Base-by-base conservation (phyloP, 257 asterid genomes). In the Catharanthus roseus region DNA sequence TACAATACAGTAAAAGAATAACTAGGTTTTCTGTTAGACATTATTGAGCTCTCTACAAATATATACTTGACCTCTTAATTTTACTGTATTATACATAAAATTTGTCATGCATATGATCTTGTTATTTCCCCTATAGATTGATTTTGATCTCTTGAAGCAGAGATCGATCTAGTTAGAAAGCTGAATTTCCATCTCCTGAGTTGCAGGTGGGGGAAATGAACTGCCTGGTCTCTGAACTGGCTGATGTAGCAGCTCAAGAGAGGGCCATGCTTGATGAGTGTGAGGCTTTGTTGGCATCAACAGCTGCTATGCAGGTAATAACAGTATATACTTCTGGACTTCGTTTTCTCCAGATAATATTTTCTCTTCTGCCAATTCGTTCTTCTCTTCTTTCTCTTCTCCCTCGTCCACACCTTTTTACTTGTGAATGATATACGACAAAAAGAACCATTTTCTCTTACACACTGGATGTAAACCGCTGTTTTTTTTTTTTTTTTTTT, bases 221-320 rank as follows among this genome's bases (percentile, higher is more conserved):
- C 84, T 55, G 77, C 74, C 84, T 85, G 77, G 83, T 87, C 58
- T 82, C 93, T 51, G 90, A 93, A 83, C 91, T 93, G 80, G 96
- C 96, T 77, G 89, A 83, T 44, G 80, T 91, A 47, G 92, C 87
- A 76, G 90, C 95, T 67, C 89, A 78, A 67, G 96, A 91, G 77
- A 85, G 95, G 80, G 96, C 91, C 55, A 76, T 86, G 87, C 93
- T 93, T 47, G 85, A 83, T 71, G 96, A 91, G 78, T 89, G 88
- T 67, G 91, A 87, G 74, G 75, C 89, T 31, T 78, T 88, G 54
- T 74, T 89, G 78, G 77, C 86, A 53, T 86, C 90, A n/a, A 81
- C 82, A 55, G 84, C 86, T 51, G 89, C 88, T 65, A 73, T 89
- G 81, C 93, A 91, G 99, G 99, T 89, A 74, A 70, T 79, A 18